These are phyloP conservation scores for Colletotrichum sidae DNA, from an alignment of 2,329 filamentous ascomycete species.

Conservation along the genomic window DNA sequence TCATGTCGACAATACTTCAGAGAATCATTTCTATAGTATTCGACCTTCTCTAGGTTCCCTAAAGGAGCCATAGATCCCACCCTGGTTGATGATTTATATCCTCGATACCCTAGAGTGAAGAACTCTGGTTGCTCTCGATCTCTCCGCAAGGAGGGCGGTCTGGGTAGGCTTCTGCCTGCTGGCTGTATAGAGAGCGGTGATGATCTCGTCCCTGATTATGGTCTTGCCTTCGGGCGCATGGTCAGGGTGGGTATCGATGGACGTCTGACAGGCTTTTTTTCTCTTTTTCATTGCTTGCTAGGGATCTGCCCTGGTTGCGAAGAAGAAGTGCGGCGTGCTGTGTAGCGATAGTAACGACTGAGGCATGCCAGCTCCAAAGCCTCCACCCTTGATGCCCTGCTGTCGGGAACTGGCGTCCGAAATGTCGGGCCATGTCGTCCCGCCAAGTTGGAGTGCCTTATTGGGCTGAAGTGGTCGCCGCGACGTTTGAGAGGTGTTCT, in stretches of 20 bases:
- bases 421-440: too few relatives aligned
- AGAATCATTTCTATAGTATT: constrained; percentile 99
- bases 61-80: constrained; percentile 94
- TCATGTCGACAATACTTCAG: constrained; percentile 74
- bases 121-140: constrained; percentile 69
- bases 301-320: constrained; percentile 59
- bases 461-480: too few relatives aligned
- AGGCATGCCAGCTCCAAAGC: too few relatives aligned
- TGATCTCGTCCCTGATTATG: constrained; percentile 86
- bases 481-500: too few relatives aligned
- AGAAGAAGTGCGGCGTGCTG: constrained; percentile 56
- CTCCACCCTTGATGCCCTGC: too few relatives aligned
- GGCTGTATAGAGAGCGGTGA: constrained; percentile 86
- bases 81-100: constrained; percentile 95
- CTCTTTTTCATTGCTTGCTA: constrained; percentile 68
- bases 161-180: constrained; percentile 34
- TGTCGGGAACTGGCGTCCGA: too few relatives aligned
- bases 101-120: constrained; percentile 92
- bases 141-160: constrained; percentile 72
- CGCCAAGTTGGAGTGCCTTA: too few relatives aligned
- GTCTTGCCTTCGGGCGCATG: constrained; percentile 83
- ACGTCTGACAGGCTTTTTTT: constrained; percentile 84
- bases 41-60: constrained; percentile 91
- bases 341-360: not conserved
- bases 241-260: constrained; percentile 85